Evolutionary conservation across 2,329 filamentous ascomycete genomes (phyloP), one percentile per base, ranked within the genome.

Genomic region (Alternaria brassicicola): DNA sequence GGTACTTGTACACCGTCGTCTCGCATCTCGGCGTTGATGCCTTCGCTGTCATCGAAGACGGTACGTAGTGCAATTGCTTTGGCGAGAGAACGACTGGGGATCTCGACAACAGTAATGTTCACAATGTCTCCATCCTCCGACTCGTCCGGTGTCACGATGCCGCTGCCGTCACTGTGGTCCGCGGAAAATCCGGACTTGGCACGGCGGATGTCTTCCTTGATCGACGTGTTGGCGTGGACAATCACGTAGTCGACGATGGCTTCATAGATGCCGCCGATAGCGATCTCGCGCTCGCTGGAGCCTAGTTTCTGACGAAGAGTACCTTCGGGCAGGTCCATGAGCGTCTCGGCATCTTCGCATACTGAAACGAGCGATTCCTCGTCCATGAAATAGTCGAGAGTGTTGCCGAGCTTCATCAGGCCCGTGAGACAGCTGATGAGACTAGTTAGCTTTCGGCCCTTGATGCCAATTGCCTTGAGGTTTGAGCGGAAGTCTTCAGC

Each of bases 21-120:
- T 71, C 94, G 96, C 93, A 99, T 98, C 80, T 99, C 95, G 0
- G 90, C 85, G 68, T 98, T 98, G 79, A 99, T 97, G 50, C 95
- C 95, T 19, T 89, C 82, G n/a, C 83, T 86, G 69, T 98, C 95
- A 66, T 99, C 94, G 69, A 99, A 99, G 33, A 98, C 87, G 13
- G 91, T 92, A 36, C 92, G 90, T 80, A 99, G 87, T 12, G 91
- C 88, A n/a, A 96, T 79, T 0, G 94, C 95, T 78, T 95, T 97
- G 57, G 91, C 93, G 0, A 99, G 82, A 1, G 86, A 84, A 28
- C 91, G 88, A 62, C 89, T 86, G 0, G 95, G 92, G 8, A 98
- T 84, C 66, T 98, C 95, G 6, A 99, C 81, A 8, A 99, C 84
- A 0, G 92, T 96, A 61, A 99, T 88, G 74, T 88, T 91, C 35